Percentiles rank a stretch among this genome's conserved stretches.
These are phyloP conservation scores for Lasiodiplodia theobromae DNA, from an alignment of 2,329 filamentous ascomycete species.

Conservation along the genomic window DNA sequence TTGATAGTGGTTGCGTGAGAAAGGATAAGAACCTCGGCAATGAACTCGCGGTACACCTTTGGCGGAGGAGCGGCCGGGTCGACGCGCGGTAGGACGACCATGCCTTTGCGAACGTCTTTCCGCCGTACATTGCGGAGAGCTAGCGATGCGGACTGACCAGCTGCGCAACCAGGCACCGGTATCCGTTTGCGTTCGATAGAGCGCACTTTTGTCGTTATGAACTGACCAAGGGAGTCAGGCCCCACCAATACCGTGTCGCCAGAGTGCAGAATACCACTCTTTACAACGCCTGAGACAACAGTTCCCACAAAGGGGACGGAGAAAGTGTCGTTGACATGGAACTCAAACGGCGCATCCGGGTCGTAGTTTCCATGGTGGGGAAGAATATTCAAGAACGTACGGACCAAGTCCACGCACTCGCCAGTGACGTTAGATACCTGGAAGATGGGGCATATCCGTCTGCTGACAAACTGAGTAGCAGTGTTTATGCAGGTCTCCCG, in stretches of 20 bases:
- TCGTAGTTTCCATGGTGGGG: conserved; percentile 95
- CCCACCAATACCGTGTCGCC: conserved; percentile 91
- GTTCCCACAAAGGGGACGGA: conserved; percentile 97
- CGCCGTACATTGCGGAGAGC: conserved; percentile 85
- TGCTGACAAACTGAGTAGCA: conserved; percentile 92
- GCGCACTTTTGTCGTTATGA: conserved; percentile 83
- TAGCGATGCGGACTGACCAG: conserved; percentile 92
- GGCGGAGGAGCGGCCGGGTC: conserved; percentile 68
- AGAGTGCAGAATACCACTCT: conserved; percentile 80
- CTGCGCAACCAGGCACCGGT: conserved; percentile 82
- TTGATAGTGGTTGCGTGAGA: conserved; percentile 98
- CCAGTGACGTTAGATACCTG: conserved; percentile 98
- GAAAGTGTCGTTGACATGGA: conserved; percentile 96
- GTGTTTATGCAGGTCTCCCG: conserved; percentile 93
- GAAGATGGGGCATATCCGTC: conserved; percentile 95
- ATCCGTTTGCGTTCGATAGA: conserved; percentile 96
- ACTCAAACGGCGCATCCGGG: conserved; percentile 85
- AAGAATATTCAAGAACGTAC: conserved; percentile 92
- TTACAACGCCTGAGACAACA: conserved; percentile 93
- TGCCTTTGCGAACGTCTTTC: conserved; percentile 95
- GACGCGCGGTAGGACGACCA: conserved; percentile 90
- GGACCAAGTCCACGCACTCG: conserved; percentile 85
- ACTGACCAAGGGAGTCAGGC: conserved; percentile 88
- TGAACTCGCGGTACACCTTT: conserved; percentile 59
- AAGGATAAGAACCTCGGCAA: conserved; percentile 85